Evolutionary conservation across 805 yeast genomes (phyloP), one percentile per base, ranked within the genome.

Genomic region (Candida khao-thaluensis): DNA sequence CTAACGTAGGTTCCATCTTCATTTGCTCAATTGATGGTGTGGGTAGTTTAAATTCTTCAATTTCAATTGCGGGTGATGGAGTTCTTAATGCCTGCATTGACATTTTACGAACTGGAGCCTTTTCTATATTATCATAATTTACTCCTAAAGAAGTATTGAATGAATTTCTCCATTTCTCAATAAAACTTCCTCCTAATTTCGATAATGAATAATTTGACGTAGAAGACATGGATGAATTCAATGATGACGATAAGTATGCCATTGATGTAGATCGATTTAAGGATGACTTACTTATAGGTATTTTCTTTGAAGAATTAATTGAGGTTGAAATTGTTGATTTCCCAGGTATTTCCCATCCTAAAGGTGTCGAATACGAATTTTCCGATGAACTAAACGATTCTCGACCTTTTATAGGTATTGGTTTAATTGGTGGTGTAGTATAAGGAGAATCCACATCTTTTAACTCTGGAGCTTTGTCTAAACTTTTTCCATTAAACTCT

Each of bases 261-360:
- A 65, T 50, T 0, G 72, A 64, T 4, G 68, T 51, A 8, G 67
- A 53, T 33, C 62, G 56, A 5, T 71, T 62, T 30, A 71, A 58
- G 9, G 76, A 68, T 11, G 64, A 50, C 5, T 18, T 28, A 33
- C 28, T 35, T 18, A 36, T 34, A 14, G 48, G 48, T 7, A 47
- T 44, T 7, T 30, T 44, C 17, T 41, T 42, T 5, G 44, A 20
- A 16, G 48, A 35, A 10, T 35, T 34, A 7, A 42, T 27, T 2
- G 43, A 30, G 3, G 32, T 37, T 7, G 50, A 46, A 5, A 64
- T 57, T 10, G 53, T 38, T n/a, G 69, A 50, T 42, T 67, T 66
- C 11, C 53, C 53, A 1, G 72, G 71, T 11, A 73, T 69, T 40
- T 69, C 76, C 79, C 79, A 74, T 2, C 77, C 77, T 2, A 69